Evolutionary conservation across 805 yeast species (phyloP).

Genomic region (Geotrichum ghanense): DNA sequence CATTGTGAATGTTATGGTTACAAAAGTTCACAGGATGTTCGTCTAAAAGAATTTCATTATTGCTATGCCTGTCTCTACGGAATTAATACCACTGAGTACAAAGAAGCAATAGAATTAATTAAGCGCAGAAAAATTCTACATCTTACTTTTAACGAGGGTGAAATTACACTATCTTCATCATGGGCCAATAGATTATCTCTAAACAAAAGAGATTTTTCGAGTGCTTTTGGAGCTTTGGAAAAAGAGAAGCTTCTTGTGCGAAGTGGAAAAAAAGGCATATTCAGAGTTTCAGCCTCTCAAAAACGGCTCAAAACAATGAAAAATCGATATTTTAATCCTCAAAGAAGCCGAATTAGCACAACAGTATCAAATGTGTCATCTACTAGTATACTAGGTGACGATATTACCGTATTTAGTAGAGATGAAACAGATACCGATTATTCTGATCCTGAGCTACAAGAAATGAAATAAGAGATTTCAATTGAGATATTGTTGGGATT

Average conservation of each 20-base stretch:
- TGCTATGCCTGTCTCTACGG: not conserved
- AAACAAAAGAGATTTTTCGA: not conserved
- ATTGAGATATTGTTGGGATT: too few species aligned
- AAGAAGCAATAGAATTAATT: not conserved
- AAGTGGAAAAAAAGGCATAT: not conserved
- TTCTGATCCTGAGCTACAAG: too few species aligned
- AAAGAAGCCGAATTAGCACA: not conserved
- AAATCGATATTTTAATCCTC: not conserved
- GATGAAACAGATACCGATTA: not conserved
- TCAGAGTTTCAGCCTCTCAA: not conserved
- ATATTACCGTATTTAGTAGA: not conserved
- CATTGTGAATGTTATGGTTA: not conserved
- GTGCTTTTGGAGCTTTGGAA: not conserved
- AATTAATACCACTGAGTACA: not conserved
- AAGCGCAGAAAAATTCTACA: not conserved
- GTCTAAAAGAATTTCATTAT: not conserved
- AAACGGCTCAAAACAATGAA: not conserved
- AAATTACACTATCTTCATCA: not conserved
- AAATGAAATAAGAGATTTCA: too few species aligned
- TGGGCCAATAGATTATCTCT: not conserved
- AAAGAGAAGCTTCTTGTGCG: not conserved
- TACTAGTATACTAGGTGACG: not conserved
- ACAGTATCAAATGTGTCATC: not conserved
- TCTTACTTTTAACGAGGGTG: not conserved
- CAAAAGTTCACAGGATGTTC: not conserved